Percentiles rank a stretch among this genome's conserved stretches.
Evolutionary conservation across 208 protist genomes (phyloP).

Genomic region (Lotmaria passim): DNA sequence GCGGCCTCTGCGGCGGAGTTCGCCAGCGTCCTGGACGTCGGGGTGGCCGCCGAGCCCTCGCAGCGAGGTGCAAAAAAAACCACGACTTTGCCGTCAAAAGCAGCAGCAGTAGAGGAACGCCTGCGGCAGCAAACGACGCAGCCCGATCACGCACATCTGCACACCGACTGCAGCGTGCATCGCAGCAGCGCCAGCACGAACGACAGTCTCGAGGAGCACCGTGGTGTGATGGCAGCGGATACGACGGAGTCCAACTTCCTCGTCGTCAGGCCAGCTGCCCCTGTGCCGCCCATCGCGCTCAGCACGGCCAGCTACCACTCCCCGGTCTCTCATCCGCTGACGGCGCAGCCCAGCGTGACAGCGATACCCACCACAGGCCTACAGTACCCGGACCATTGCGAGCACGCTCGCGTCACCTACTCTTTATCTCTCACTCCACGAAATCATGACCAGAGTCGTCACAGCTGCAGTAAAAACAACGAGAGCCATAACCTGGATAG

Average conservation of each 20-base stretch:
- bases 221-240: not conserved
- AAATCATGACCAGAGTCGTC: too few species aligned
- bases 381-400: too few species aligned
- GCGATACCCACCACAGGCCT: not conserved
- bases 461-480: too few species aligned
- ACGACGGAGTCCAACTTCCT: not conserved
- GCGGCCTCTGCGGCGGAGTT: not conserved
- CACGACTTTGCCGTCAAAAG: not conserved
- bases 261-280: not conserved
- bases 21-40: conserved; percentile 1
- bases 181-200: conserved; percentile 6
- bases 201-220: not conserved
- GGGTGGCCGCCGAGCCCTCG: not conserved
- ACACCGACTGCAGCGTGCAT: not conserved
- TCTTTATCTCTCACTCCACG: too few species aligned
- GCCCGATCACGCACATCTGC: not conserved
- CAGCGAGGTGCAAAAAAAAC: not conserved
- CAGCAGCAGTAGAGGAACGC: too few species aligned
- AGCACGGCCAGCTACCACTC: conserved; percentile 37
- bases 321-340: not conserved
- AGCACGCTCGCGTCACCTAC: too few species aligned
- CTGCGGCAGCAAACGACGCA: not conserved
- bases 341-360: not conserved
- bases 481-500: too few species aligned
- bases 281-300: conserved; percentile 8